Percentiles rank a stretch among this genome's conserved stretches.
Conservation (phyloP, 139 green algal species). For the Chlorella vulgaris region DNA sequence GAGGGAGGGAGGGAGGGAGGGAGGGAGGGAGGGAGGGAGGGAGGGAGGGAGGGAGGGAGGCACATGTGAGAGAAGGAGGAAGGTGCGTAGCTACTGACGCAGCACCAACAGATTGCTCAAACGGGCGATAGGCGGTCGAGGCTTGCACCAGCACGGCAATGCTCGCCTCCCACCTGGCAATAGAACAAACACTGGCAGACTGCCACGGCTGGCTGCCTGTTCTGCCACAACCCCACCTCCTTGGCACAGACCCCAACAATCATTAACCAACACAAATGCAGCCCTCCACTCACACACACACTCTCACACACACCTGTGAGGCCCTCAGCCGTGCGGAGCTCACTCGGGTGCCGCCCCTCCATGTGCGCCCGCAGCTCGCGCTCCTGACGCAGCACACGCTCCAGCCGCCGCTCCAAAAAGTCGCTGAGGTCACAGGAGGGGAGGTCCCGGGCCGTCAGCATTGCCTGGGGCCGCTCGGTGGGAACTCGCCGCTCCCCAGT, state of each 20-base stretch:
- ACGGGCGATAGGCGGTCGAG: no score
- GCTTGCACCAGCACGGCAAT: no score
- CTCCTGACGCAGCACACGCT: conserved; percentile 39
- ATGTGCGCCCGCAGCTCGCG: conserved; percentile 12
- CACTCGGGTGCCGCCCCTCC: conserved; percentile 47
- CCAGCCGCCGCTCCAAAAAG: conserved; percentile 57
- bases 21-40: not conserved
- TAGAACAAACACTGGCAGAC: no score
- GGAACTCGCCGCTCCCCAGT: conserved; percentile 58
- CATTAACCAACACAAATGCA: no score
- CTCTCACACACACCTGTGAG: conserved; percentile 27
- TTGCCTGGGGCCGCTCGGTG: conserved; percentile 77
- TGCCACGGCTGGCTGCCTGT: no score
- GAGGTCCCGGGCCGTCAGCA: conserved; percentile 91
- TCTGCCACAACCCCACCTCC: no score
- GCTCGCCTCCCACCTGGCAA: no score
- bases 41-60: not conserved
- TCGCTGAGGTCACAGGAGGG: conserved; percentile 79
- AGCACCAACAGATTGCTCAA: no score
- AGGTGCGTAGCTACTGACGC: no score
- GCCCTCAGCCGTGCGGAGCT: conserved; percentile 67
- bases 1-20: not conserved
- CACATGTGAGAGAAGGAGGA: not conserved
- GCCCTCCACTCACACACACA: no score
- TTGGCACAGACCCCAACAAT: no score